Evolutionary conservation across 441 rosid species (phyloP).

Genomic region (Dalechampia spathulata): DNA sequence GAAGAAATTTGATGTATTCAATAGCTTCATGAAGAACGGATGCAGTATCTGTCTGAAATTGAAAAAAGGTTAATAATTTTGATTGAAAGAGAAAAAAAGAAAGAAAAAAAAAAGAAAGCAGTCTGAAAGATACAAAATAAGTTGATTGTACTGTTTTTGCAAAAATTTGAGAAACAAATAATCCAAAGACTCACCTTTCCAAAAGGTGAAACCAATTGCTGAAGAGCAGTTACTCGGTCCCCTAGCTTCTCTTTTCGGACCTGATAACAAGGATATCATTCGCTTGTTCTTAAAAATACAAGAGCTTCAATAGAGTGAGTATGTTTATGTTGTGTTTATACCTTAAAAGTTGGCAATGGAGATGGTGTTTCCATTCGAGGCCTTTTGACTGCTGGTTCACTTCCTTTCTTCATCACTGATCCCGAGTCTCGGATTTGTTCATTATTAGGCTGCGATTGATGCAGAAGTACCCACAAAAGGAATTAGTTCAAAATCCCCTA

Average conservation of each 20-base stretch:
- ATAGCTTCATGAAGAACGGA: slow-evolving; percentile 98
- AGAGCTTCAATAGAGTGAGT: too few species aligned
- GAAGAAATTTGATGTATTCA: slow-evolving; percentile 91
- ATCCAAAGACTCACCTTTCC: slow-evolving; percentile 67
- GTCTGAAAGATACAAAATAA: slow-evolving; percentile 1
- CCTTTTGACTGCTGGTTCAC: slow-evolving; percentile 55
- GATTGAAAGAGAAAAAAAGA: too few species aligned
- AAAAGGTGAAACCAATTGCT: slow-evolving; percentile 99
- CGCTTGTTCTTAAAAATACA: slow-evolving; percentile 2
- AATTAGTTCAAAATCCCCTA: not conserved
- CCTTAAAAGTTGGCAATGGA: slow-evolving; percentile 93
- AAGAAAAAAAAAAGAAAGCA: slow-evolving; percentile 4
- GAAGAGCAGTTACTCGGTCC: slow-evolving; percentile 99
- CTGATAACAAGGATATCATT: slow-evolving; percentile 30
- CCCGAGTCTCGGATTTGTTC: slow-evolving; percentile 35
- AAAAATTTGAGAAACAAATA: slow-evolving; percentile 19
- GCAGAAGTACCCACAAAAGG: not conserved
- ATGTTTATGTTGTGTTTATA: too few species aligned
- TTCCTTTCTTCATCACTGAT: slow-evolving; percentile 39
- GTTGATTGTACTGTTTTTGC: slow-evolving; percentile 12
- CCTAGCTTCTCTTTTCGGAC: slow-evolving; percentile 99
- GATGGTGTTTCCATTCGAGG: slow-evolving; percentile 71
- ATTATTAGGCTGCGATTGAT: slow-evolving; percentile 24
- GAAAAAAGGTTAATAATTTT: too few species aligned
- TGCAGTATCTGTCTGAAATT: slow-evolving; percentile 88